Evolutionary conservation across 305 asterid species (phyloP), one percentile per base, ranked within the genome.

Genomic region (Solanum hybrid): DNA sequence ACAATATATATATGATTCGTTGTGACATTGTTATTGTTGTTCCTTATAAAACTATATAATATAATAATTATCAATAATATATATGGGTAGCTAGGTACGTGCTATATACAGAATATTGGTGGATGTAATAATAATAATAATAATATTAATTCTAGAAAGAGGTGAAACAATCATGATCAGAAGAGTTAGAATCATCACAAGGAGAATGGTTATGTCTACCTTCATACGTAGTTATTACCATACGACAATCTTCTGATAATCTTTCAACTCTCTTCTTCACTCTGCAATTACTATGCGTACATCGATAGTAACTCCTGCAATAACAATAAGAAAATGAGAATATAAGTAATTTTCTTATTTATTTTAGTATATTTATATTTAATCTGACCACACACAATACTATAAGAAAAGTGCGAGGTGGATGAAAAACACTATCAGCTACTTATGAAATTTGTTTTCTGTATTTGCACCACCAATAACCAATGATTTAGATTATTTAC

Each of bases 221-320:
- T 95, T 97, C 99, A 78, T 97, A 96, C 26, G 99, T 97, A 35
- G 99, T 97, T 60, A 97, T 97, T 6, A 97, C 99, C 99, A 97
- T 97, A 71, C 98, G 90, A 69, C 97, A 94, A 91, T 97, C 99
- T 88, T 97, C 99, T 3, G 99, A 96, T 13, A 97, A 93, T 82
- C 99, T 81, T 92, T 97, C 99, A 3, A 97, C 99, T 90, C 99
- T 93, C 80, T 97, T 97, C 96, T 97, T 97, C 76, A 97, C 99
- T 31, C 99, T 92, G 17, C 99, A 97, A 42, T 95, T 97, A 91
- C 90, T 95, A 32, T 96, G 95, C 2, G 99, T 97, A 73, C 99
- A 97, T 89, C 98, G 91, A 87, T 97, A 97, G 79, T 97, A 97
- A 93, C 99, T 97, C 91, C 99, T 97, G 95, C 91, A 71, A 71